Evolutionary conservation across 202 grass and related monocot genomes (phyloP).

Genomic region (Brachypodium distachyon): DNA sequence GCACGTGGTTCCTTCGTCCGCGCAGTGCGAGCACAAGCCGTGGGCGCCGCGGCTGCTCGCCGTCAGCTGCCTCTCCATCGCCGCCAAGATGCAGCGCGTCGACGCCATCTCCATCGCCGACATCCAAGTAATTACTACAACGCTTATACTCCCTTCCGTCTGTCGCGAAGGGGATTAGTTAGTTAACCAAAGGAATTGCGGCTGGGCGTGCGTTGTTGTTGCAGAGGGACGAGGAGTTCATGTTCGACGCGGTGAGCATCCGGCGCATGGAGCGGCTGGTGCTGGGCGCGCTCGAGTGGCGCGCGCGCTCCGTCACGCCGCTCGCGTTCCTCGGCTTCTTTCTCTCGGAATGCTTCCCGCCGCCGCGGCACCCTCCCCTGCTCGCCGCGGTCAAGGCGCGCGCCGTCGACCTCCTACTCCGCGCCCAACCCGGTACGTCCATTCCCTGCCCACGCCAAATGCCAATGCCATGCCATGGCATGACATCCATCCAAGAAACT

Average conservation of each 20-base stretch:
- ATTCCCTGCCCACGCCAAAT: not conserved
- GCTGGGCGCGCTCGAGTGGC: slow-evolving; percentile 64
- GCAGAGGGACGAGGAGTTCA: slow-evolving; percentile 57
- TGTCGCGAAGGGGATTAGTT: not conserved
- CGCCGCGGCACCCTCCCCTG: slow-evolving; percentile 25
- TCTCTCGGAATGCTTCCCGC: slow-evolving; percentile 50
- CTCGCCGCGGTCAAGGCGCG: slow-evolving; percentile 58
- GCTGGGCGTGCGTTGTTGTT: not conserved
- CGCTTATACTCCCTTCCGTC: not conserved
- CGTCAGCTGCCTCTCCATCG: slow-evolving; percentile 80
- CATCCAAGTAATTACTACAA: slow-evolving; percentile 71
- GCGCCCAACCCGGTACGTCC: slow-evolving; percentile 51
- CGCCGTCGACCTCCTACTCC: slow-evolving; percentile 51
- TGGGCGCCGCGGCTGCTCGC: slow-evolving; percentile 79
- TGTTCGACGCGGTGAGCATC: slow-evolving; percentile 54
- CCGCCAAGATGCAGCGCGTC: slow-evolving; percentile 89
- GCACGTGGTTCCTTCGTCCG: not conserved
- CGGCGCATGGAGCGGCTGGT: slow-evolving; percentile 78
- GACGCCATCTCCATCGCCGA: slow-evolving; percentile 31
- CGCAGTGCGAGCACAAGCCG: slow-evolving; percentile 42
- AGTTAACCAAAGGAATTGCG: not conserved
- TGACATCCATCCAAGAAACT: not conserved
- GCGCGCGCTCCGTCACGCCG: slow-evolving; percentile 82
- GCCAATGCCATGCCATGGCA: too few species aligned
- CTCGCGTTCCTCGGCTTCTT: slow-evolving; percentile 89